Evolutionary conservation across 1,139 yeast genomes (phyloP), one percentile per base, ranked within the genome.

Genomic region (Yamadazyma diospyri): DNA sequence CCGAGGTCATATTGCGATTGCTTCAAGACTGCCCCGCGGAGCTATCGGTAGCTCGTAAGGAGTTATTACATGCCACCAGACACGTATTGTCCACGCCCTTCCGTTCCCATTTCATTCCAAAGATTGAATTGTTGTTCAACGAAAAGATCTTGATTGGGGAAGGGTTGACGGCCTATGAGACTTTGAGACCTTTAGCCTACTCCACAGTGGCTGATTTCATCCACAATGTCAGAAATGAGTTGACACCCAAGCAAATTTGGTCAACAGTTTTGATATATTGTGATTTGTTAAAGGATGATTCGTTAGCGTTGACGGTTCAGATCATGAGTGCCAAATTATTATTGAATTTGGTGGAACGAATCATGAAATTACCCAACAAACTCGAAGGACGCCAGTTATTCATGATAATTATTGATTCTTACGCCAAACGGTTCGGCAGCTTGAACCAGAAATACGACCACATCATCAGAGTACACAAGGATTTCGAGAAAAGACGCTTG

Each of bases 1-100:
- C 99, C 0, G 95, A 85, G 42, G 76, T 89, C 32, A 85, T 92
- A 19, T 75, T 92, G 38, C 68, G 97, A 43, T 64, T 94, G 29
- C 64, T 94, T 29, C 95, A 88, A 55, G 98, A 94, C 55, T 92
- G 97, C 53, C 98, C 99, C 4, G 82, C 95, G n/a, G 97, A 92
- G 55, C 66, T 88, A 31, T 84, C 95, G 2, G 81, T 89, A 4
- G 95, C 97, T 0, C 69, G 98, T 49, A 88, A 92, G 53, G 99
- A 94, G 57, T 64, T 94, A 29, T 65, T 94, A 25, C 97, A 92
- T 44, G 97, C 97, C 0, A 87, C 96, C 4, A 73, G 98, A 50
- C 98, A 94, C 51, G 87, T 94, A 16, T 64, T 94, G 34, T 85
- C 95, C 4, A 89, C 97, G 0, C 88, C 89, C 16, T 86, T 86